phyloP scores from a whole-genome alignment of 148 eudicot species.

The Chenopodium quinoa region DNA sequence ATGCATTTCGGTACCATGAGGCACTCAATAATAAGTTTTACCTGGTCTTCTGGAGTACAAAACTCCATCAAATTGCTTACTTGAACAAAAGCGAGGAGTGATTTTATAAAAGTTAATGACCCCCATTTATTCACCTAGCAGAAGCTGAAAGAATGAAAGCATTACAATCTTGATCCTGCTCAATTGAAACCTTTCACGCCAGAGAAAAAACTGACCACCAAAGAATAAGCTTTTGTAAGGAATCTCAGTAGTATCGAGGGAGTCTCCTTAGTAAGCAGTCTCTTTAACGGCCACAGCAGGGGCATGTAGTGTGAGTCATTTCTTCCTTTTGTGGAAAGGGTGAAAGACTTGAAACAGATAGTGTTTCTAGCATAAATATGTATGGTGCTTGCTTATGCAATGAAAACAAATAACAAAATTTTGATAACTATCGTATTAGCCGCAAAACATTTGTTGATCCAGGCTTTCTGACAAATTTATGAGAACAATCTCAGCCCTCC shows the following conservation, averaged over 20 bases:
- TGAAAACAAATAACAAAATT: background rate
- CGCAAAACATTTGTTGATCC: background rate
- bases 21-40: background rate
- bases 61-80: background rate
- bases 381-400: background rate
- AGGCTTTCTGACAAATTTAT: background rate
- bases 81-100: background rate
- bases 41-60: background rate
- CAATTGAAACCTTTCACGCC: background rate
- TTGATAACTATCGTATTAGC: background rate
- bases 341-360: background rate
- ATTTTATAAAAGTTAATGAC: background rate
- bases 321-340: background rate
- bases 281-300: background rate
- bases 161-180: background rate
- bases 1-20: background rate
- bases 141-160: background rate
- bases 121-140: background rate
- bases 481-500: background rate
- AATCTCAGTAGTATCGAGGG: background rate
- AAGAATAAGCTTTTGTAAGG: background rate
- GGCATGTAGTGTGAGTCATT: background rate
- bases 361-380: background rate
- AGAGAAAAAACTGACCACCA: background rate
- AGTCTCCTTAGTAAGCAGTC: background rate